These are phyloP conservation scores for Kockiozyma suomiensis DNA, from an alignment of 805 yeast species.

Conservation along the genomic window DNA sequence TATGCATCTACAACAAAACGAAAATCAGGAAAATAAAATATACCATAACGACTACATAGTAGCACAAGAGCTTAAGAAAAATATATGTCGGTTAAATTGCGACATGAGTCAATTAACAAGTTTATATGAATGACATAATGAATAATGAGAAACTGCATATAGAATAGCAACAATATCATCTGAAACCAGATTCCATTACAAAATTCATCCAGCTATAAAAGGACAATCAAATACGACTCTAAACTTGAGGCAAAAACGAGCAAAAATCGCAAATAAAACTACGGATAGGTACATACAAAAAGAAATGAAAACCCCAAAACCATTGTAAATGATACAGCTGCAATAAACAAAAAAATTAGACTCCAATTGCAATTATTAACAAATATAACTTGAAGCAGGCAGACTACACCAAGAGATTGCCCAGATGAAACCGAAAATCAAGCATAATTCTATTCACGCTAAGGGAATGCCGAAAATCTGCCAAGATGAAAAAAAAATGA, in stretches of 20 bases:
- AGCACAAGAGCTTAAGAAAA: no score
- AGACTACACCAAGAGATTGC: not conserved
- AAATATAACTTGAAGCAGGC: not conserved
- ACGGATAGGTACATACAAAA: not conserved
- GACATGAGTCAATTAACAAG: no score
- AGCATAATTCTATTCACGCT: not conserved
- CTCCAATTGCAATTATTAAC: constrained; percentile 5
- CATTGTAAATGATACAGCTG: not conserved
- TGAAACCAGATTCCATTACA: no score
- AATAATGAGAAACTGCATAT: no score
- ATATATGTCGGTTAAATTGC: no score
- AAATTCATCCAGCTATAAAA: no score
- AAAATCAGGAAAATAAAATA: no score
- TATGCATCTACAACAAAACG: no score
- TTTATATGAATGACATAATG: no score
- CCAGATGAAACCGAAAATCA: not conserved
- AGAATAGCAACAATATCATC: no score
- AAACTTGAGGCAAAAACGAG: not conserved
- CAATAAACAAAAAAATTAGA: not conserved
- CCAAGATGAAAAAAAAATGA: not conserved
- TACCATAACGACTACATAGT: no score
- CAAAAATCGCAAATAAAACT: not conserved
- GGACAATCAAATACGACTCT: no score
- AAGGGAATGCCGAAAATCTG: not conserved
- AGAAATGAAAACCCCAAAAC: not conserved